Conservation (phyloP, 169 alveolate genomes). For the Plasmodium yoelii region DNA sequence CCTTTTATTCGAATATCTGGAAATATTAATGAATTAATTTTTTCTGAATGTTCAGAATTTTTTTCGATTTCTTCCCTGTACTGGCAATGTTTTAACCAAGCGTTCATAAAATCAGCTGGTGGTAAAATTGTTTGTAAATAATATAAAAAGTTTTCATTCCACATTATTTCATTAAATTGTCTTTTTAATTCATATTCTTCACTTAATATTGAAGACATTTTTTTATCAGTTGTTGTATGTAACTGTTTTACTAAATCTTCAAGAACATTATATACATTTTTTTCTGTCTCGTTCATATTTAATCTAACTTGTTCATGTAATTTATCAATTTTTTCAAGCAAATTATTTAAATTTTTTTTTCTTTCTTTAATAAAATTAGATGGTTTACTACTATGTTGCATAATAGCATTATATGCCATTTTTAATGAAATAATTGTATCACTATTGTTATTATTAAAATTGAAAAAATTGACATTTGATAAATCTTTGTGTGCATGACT, state of each 20-base stretch:
- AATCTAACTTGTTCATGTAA: conserved; percentile 81
- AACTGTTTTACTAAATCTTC: conserved; percentile 85
- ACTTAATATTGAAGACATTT: conserved; percentile 84
- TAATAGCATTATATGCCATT: conserved; percentile 81
- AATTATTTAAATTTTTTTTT: conserved; percentile 76
- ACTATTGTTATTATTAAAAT: conserved; percentile 8
- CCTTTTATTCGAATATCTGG: conserved; percentile 72
- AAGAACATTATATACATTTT: conserved; percentile 83
- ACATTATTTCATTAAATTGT: conserved; percentile 83
- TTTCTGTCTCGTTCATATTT: conserved; percentile 83
- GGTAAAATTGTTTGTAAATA: conserved; percentile 85
- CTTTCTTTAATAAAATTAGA: conserved; percentile 75
- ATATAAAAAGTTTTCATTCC: conserved; percentile 84
- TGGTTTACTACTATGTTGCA: conserved; percentile 78
- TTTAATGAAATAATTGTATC: conserved; percentile 80
- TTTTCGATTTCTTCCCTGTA: conserved; percentile 41
- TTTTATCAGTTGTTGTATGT: conserved; percentile 84
- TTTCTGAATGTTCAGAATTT: conserved; percentile 19
- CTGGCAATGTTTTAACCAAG: conserved; percentile 82
- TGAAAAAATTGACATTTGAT: conserved; percentile 5
- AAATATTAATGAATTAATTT: conserved; percentile 27
- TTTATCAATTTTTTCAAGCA: conserved; percentile 74
- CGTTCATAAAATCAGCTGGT: conserved; percentile 88
- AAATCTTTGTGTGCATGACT: conserved; percentile 83
- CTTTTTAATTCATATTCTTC: conserved; percentile 84